Percentiles rank a stretch among this genome's conserved stretches.
Conservation (phyloP, 2,329 filamentous ascomycete species). For the Emmonsiellopsis sp. region DNA sequence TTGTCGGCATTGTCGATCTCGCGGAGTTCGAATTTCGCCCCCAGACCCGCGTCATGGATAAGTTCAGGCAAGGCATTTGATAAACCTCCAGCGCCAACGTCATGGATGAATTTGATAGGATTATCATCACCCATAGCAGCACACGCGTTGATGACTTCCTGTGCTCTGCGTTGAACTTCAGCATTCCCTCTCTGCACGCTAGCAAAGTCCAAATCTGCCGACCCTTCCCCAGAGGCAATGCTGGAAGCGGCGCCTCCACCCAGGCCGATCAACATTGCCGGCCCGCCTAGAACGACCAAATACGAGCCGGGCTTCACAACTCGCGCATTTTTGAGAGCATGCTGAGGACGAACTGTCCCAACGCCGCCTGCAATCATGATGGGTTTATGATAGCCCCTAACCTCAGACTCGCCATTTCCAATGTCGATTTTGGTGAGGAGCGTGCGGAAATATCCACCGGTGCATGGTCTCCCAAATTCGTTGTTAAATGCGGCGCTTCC, state of each 20-base stretch:
- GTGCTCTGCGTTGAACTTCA: slow-evolving; percentile 87
- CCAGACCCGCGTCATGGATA: slow-evolving; percentile 83
- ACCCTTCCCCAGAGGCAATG: slow-evolving; percentile 76
- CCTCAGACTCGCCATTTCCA: slow-evolving; percentile 55
- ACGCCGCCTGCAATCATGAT: slow-evolving; percentile 97
- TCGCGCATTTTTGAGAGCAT: slow-evolving; percentile 73
- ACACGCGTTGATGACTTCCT: slow-evolving; percentile 97
- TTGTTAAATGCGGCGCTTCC: slow-evolving; percentile 96
- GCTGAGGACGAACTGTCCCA: slow-evolving; percentile 80
- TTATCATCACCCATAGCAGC: slow-evolving; percentile 72
- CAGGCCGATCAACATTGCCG: slow-evolving; percentile 94
- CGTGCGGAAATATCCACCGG: slow-evolving; percentile 85
- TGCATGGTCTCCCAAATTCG: slow-evolving; percentile 85
- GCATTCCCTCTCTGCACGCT: slow-evolving; percentile 96
- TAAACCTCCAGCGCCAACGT: slow-evolving; percentile 87
- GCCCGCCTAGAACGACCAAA: slow-evolving; percentile 85
- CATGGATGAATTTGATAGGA: slow-evolving; percentile 94
- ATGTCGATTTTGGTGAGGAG: slow-evolving; percentile 60
- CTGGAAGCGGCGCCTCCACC: slow-evolving; percentile 92
- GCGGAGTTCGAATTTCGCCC: slow-evolving; percentile 86
- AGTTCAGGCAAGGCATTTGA: slow-evolving; percentile 80
- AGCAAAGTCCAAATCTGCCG: slow-evolving; percentile 88
- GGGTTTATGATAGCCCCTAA: slow-evolving; percentile 92
- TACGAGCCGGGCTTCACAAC: slow-evolving; percentile 81
- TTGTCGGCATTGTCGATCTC: slow-evolving; percentile 84